Conservation (phyloP, 768 basidiomycete genomes). For the Tylopilus felleus region DNA sequence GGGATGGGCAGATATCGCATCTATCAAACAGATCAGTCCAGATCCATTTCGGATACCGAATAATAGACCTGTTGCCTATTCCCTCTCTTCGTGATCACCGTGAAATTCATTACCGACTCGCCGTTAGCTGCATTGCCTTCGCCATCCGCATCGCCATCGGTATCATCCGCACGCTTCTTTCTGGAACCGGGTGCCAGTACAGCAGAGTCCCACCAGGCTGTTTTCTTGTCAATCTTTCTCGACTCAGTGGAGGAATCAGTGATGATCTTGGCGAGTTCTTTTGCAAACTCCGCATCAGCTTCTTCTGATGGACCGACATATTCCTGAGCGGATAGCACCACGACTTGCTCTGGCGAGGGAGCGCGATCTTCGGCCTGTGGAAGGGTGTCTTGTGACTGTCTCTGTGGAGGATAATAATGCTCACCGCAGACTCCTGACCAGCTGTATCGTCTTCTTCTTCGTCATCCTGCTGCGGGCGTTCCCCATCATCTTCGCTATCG, state of each 20-base stretch:
- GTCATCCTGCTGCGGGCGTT: constrained; percentile 47
- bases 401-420: constrained; percentile 15
- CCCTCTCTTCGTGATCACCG: constrained; percentile 87
- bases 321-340: constrained; percentile 71
- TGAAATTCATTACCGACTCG: constrained; percentile 78
- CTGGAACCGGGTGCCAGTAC: constrained; percentile 64
- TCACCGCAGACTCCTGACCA: constrained; percentile 52
- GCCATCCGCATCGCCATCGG: constrained; percentile 48
- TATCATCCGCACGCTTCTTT: constrained; percentile 64
- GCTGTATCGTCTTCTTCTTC: constrained; percentile 60
- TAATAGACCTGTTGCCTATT: constrained; percentile 78
- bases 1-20: constrained; percentile 88
- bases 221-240: constrained; percentile 84
- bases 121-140: constrained; percentile 31
- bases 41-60: constrained; percentile 2
- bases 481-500: constrained; percentile 49
- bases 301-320: constrained; percentile 81
- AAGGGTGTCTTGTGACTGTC: not conserved
- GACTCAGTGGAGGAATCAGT: constrained; percentile 82
- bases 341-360: constrained; percentile 78
- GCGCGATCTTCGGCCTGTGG: constrained; percentile 59
- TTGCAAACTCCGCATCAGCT: constrained; percentile 90
- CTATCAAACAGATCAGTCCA: constrained; percentile 38
- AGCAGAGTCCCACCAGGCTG: constrained; percentile 87
- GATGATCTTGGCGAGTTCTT: constrained; percentile 93